Evolutionary conservation across 768 basidiomycete species (phyloP).

Genomic region (Tylopilus intermedius): DNA sequence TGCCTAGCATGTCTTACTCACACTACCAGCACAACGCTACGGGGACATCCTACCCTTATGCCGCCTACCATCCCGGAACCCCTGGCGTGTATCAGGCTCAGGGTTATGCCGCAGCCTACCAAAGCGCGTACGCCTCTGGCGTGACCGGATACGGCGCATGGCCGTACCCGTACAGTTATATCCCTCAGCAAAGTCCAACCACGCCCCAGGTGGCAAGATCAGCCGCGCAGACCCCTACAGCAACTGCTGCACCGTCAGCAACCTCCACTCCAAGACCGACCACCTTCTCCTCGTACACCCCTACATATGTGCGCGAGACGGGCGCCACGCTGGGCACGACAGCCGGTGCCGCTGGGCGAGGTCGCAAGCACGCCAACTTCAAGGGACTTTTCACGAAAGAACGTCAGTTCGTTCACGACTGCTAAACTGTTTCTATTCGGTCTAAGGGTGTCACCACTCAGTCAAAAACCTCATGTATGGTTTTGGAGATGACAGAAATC

Average conservation of each 20-base stretch:
- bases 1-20: conserved; percentile 29
- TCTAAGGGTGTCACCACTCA: conserved; percentile 28
- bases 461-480: conserved; percentile 89
- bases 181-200: conserved; percentile 33
- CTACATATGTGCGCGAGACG: conserved; percentile 47
- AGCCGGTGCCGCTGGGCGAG: conserved; percentile 41
- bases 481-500: conserved; percentile 88
- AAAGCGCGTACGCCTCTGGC: conserved; percentile 51
- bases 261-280: conserved; percentile 35
- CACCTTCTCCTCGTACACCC: conserved; percentile 55
- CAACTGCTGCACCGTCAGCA: conserved; percentile 29
- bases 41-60: conserved; percentile 60
- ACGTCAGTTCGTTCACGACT: conserved; percentile 41
- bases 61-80: conserved; percentile 52
- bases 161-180: conserved; percentile 67
- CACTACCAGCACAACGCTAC: conserved; percentile 37
- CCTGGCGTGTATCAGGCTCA: conserved; percentile 43
- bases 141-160: conserved; percentile 66
- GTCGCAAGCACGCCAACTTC: conserved; percentile 62
- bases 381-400: conserved; percentile 80
- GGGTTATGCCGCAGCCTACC: conserved; percentile 46
- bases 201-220: conserved; percentile 27
- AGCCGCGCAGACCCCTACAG: conserved; percentile 26
- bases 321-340: conserved; percentile 33
- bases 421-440: conserved; percentile 1